A percentile compares a stretch with the other conserved stretches of the same genome.
These are phyloP conservation scores for Aureobasidium mangrovei DNA, from an alignment of 2,329 filamentous ascomycete genomes.

Conservation along the genomic window DNA sequence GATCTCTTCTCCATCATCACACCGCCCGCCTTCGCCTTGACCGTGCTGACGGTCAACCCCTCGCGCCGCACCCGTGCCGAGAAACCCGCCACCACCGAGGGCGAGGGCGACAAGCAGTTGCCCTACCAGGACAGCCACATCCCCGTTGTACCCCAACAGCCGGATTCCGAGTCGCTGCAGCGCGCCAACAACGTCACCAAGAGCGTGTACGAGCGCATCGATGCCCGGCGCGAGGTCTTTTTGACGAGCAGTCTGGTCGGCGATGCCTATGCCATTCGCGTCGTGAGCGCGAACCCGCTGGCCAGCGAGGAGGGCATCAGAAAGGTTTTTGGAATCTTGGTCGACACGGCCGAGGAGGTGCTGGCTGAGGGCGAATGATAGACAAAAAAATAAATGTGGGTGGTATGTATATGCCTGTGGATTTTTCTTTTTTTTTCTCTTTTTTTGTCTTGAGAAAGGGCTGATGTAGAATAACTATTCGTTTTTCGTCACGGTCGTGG, in stretches of 20 bases:
- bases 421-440: too few species aligned
- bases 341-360: conserved; percentile 53
- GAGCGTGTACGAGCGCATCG: conserved; percentile 65
- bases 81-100: conserved; percentile 16
- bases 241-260: conserved; percentile 69
- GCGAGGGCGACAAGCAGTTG: conserved; percentile 19
- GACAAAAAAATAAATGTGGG: not conserved
- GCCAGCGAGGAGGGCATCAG: conserved; percentile 65
- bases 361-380: conserved; percentile 19
- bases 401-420: too few species aligned
- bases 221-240: conserved; percentile 67
- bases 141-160: conserved; percentile 22
- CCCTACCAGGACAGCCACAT: conserved; percentile 23
- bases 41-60: conserved; percentile 60
- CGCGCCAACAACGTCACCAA: conserved; percentile 61
- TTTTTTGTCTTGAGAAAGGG: too few species aligned
- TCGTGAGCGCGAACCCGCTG: conserved; percentile 63
- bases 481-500: too few species aligned
- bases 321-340: conserved; percentile 64
- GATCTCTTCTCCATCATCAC: conserved; percentile 73
- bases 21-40: conserved; percentile 66
- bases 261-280: conserved; percentile 67
- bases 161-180: conserved; percentile 36
- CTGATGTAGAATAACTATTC: too few species aligned
- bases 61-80: conserved; percentile 21